Conservation (phyloP, 108 stramenopile species). For the Aurantiochytrium sp. region DNA sequence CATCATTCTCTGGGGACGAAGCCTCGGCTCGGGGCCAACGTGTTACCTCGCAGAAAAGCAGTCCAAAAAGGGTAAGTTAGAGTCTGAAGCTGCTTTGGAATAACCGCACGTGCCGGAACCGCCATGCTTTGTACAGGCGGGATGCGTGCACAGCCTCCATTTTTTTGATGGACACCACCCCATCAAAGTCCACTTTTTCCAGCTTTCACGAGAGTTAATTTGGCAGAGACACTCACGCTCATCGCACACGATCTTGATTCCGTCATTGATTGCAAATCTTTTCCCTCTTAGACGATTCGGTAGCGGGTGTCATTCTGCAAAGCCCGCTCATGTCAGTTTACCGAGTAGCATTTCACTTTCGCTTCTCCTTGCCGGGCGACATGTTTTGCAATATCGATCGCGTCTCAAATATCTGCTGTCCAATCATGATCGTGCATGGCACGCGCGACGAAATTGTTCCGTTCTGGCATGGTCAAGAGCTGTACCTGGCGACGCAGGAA, state of each 20-base stretch:
- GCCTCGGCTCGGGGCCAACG: constrained; percentile 78
- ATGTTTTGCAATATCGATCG: constrained; percentile 88
- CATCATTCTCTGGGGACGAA: constrained; percentile 76
- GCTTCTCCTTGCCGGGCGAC: constrained; percentile 73
- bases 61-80: constrained; percentile 28
- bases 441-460: constrained; percentile 89
- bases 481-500: constrained; percentile 73
- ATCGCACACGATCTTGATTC: neutral
- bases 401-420: constrained; percentile 66
- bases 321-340: constrained; percentile 71
- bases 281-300: constrained; percentile 50
- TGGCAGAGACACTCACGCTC: no score
- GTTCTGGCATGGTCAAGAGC: constrained; percentile 84
- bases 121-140: no score
- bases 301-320: constrained; percentile 72
- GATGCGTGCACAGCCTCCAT: no score
- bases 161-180: no score
- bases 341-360: constrained; percentile 80
- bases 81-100: no score
- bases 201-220: no score
- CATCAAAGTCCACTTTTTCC: no score
- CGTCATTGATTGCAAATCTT: neutral
- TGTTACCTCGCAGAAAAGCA: constrained; percentile 83
- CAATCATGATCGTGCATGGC: constrained; percentile 83
- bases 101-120: no score